Percentiles rank a stretch among this genome's conserved stretches.
phyloP scores from a whole-genome alignment of 257 asterid genomes.

The Echium plantagineum region DNA sequence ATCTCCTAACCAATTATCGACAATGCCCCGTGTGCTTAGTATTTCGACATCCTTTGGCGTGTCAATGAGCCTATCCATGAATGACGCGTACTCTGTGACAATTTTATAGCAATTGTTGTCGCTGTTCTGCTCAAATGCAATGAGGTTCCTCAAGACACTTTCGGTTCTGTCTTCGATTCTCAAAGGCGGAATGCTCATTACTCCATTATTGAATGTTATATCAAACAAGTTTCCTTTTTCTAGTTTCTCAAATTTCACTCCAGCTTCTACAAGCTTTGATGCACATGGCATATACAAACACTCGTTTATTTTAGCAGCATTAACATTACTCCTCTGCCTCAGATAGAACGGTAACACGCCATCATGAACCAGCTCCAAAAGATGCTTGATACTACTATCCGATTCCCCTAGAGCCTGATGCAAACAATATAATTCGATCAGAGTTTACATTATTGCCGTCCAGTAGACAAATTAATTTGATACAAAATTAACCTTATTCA shows the following conservation, averaged over 20 bases:
- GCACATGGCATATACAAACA: neutral
- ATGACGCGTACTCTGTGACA: neutral
- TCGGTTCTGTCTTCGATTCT: neutral
- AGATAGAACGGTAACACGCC: neutral
- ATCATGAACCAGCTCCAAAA: neutral
- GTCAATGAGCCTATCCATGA: neutral
- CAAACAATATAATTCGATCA: too few species aligned
- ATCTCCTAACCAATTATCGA: neutral
- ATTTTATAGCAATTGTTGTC: too few species aligned
- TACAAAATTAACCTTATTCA: too few species aligned
- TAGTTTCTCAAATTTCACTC: neutral
- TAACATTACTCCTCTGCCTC: neutral
- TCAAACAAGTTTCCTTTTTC: neutral
- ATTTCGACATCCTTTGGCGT: neutral
- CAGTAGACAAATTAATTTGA: too few species aligned
- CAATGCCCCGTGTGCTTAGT: neutral
- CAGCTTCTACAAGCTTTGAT: neutral
- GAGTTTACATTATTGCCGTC: too few species aligned
- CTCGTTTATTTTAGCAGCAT: neutral
- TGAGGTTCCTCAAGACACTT: neutral
- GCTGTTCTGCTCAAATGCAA: neutral
- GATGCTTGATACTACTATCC: neutral
- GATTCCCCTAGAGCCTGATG: too few species aligned
- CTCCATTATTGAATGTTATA: neutral
- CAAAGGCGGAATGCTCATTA: neutral